Percentiles rank a stretch among this genome's conserved stretches.
Evolutionary conservation across 2,329 filamentous ascomycete genomes (phyloP).

Genomic region (Cercospora zeina): DNA sequence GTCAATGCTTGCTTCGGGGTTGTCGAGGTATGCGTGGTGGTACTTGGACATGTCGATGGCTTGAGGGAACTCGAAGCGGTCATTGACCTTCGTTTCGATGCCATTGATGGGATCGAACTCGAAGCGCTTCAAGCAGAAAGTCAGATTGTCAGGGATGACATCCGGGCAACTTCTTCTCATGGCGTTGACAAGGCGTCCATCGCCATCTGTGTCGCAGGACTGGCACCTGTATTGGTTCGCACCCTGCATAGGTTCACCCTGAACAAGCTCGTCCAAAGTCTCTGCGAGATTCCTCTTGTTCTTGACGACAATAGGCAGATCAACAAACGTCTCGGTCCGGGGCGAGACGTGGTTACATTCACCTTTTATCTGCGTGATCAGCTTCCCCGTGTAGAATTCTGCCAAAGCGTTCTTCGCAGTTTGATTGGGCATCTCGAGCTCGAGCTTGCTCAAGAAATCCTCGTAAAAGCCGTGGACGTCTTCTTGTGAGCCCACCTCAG

Average conservation of each 20-base stretch:
- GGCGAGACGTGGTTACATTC: constrained; percentile 94
- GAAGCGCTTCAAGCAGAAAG: constrained; percentile 90
- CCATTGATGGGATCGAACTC: constrained; percentile 71
- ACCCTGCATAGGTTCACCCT: constrained; percentile 94
- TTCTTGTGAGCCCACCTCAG: constrained; percentile 91
- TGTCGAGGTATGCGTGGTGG: constrained; percentile 78
- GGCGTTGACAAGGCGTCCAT: constrained; percentile 70
- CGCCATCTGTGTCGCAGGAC: constrained; percentile 67
- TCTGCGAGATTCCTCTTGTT: constrained; percentile 81
- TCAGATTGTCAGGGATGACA: constrained; percentile 87
- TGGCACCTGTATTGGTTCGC: constrained; percentile 98
- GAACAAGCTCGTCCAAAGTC: constrained; percentile 90
- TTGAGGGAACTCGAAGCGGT: constrained; percentile 83
- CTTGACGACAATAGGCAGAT: constrained; percentile 94
- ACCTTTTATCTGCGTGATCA: constrained; percentile 92
- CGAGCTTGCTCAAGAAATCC: constrained; percentile 86
- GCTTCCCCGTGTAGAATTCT: constrained; percentile 84
- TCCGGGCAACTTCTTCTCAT: constrained; percentile 87
- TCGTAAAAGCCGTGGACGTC: constrained; percentile 99
- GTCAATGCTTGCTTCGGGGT: constrained; percentile 55
- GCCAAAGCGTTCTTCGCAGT: constrained; percentile 72
- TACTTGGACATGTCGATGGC: constrained; percentile 86
- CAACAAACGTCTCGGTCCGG: constrained; percentile 83
- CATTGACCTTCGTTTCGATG: constrained; percentile 89
- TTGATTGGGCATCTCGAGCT: constrained; percentile 69